Percentiles rank a stretch among this genome's conserved stretches.
These are phyloP conservation scores for Phaeotremella skinneri DNA, from an alignment of 768 basidiomycete genomes.

Conservation along the genomic window DNA sequence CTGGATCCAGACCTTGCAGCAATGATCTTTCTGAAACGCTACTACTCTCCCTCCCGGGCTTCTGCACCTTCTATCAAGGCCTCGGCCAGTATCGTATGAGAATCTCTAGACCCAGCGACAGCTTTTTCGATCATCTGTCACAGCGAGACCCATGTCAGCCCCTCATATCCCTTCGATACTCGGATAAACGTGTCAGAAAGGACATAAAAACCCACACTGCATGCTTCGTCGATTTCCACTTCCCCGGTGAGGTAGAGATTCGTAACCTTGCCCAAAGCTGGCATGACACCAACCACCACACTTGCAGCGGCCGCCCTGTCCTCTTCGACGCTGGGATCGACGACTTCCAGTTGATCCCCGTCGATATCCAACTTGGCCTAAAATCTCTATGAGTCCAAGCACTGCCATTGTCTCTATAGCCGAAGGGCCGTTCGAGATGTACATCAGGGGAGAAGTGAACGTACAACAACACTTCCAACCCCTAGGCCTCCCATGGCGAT, in stretches of 20 bases:
- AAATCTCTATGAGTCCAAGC: no score
- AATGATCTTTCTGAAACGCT: neutral
- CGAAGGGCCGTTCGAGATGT: no score
- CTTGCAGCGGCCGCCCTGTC: constrained; percentile 60
- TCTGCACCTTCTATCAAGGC: constrained; percentile 24
- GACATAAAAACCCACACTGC: constrained; percentile 57
- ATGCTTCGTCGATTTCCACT: constrained; percentile 58
- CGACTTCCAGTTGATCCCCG: constrained; percentile 62
- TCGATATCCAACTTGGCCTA: neutral
- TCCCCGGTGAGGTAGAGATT: constrained; percentile 82
- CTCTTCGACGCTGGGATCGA: constrained; percentile 80
- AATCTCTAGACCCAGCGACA: constrained; percentile 12
- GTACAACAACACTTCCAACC: constrained; percentile 73
- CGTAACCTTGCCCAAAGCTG: constrained; percentile 78
- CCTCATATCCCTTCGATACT: no score
- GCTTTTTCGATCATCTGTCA: constrained; percentile 27
- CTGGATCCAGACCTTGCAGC: no score
- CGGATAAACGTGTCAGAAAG: neutral
- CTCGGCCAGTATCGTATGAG: constrained; percentile 26
- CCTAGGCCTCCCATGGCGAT: constrained; percentile 89
- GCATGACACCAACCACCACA: constrained; percentile 80
- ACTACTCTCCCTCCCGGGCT: neutral
- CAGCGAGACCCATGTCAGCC: neutral
- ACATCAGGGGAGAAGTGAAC: constrained; percentile 45
- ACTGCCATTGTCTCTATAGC: no score